phyloP scores from a whole-genome alignment of 1,139 yeast species.

The Yamadazyma spencermartinsiae region DNA sequence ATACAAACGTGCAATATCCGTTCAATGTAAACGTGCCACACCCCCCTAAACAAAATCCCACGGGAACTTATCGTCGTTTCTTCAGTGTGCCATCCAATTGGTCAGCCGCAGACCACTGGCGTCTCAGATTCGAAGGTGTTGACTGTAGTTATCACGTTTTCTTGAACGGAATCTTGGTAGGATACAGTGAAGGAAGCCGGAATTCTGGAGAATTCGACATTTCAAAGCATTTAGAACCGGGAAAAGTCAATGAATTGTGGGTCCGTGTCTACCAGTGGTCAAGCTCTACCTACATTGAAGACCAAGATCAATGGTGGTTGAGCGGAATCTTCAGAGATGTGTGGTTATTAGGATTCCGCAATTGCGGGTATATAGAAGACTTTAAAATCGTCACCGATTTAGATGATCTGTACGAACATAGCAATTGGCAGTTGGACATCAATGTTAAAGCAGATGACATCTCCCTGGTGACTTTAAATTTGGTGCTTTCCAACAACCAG shows the following conservation, averaged over 20 bases:
- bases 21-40: constrained; percentile 33
- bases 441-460: constrained; percentile 1
- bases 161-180: constrained; percentile 26
- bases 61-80: constrained; percentile 28
- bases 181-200: constrained; percentile 32
- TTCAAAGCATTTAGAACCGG: constrained; percentile 12
- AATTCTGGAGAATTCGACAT: constrained; percentile 32
- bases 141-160: constrained; percentile 31
- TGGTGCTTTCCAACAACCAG: neutral
- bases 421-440: constrained; percentile 4
- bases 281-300: constrained; percentile 31
- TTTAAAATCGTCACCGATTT: constrained; percentile 16
- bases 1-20: constrained; percentile 31
- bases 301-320: constrained; percentile 39
- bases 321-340: constrained; percentile 27
- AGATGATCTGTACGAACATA: constrained; percentile 11
- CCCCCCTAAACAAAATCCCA: constrained; percentile 32
- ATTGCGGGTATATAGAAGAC: constrained; percentile 15
- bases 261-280: constrained; percentile 35
- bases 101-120: constrained; percentile 11
- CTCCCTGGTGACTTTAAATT: neutral
- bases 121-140: constrained; percentile 34
- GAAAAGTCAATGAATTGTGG: constrained; percentile 15
- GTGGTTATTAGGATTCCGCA: constrained; percentile 15
- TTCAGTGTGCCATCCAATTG: constrained; percentile 19